Percentiles rank a stretch among this genome's conserved stretches.
Conservation (phyloP, 352 stramenopile species). For the Pythium guiyangense region DNA sequence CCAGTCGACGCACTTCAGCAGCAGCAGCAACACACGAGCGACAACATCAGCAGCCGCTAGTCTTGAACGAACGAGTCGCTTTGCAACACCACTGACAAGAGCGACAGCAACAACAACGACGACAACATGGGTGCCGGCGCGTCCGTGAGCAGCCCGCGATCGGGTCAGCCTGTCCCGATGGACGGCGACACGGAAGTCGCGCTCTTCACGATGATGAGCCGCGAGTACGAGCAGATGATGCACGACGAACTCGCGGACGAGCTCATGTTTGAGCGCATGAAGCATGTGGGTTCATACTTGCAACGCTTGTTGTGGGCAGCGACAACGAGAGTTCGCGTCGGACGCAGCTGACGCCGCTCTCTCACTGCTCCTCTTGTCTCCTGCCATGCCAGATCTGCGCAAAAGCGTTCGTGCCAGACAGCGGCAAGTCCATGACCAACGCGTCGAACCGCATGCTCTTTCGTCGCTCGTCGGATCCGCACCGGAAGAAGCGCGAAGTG, state of each 20-base stretch:
- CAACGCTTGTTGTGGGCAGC: no score
- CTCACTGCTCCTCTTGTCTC: not conserved
- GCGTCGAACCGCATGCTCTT: conserved; percentile 29
- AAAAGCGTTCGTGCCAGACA: conserved; percentile 36
- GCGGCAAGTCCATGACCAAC: conserved; percentile 18
- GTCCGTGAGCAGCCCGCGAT: conserved; percentile 21
- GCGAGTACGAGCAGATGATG: conserved; percentile 66
- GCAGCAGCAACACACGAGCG: no score
- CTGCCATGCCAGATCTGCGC: conserved; percentile 24
- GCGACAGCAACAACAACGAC: not conserved
- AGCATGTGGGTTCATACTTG: conserved; percentile 30
- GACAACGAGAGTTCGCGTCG: no score
- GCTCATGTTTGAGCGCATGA: conserved; percentile 75
- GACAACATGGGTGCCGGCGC: conserved; percentile 38
- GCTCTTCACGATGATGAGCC: conserved; percentile 50
- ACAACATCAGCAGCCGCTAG: no score
- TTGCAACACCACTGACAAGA: not conserved
- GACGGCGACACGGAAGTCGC: conserved; percentile 29
- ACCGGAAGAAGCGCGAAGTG: conserved; percentile 68
- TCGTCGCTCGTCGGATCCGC: conserved; percentile 43
- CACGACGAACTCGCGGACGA: conserved; percentile 48
- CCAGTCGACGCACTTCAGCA: no score
- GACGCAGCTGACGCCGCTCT: no score
- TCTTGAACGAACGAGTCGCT: no score
- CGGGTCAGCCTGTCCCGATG: conserved; percentile 5